A percentile compares a stretch with the other conserved stretches of the same genome.
These are phyloP conservation scores for Phylloporus rhodoxanthus DNA, from an alignment of 768 basidiomycete species.

Conservation along the genomic window DNA sequence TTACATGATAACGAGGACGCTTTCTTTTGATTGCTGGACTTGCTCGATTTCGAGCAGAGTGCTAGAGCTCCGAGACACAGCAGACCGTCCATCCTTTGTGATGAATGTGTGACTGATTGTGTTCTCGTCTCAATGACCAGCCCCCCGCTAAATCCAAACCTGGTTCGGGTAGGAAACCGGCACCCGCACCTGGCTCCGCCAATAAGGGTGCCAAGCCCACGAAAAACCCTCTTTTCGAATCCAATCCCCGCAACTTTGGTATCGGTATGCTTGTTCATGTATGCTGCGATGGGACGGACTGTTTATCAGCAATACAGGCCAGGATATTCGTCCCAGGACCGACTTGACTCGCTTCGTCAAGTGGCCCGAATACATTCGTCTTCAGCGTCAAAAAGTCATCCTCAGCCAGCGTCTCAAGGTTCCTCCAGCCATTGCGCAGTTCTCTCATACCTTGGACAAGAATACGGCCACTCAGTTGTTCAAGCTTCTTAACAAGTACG, in stretches of 20 bases:
- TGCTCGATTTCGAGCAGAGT: conserved; percentile 28
- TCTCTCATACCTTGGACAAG: conserved; percentile 97
- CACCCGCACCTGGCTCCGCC: conserved; percentile 76
- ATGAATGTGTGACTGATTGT: conserved; percentile 34
- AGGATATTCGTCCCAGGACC: conserved; percentile 83
- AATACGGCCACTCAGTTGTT: conserved; percentile 98
- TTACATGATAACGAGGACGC: conserved; percentile 35
- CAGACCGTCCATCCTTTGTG: conserved; percentile 23
- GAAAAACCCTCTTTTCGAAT: conserved; percentile 97
- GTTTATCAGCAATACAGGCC: conserved; percentile 48
- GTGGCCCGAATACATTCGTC: conserved; percentile 98
- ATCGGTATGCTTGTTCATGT: conserved; percentile 58
- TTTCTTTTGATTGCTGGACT: conserved; percentile 38
- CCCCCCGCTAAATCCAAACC: conserved; percentile 58
- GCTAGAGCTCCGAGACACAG: conserved; percentile 51
- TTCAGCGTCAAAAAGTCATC: conserved; percentile 98
- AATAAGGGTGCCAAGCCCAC: conserved; percentile 66
- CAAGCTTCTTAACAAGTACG: conserved; percentile 91
- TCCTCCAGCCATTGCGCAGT: conserved; percentile 96
- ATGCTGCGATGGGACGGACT: neutral
- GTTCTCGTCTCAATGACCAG: conserved; percentile 89
- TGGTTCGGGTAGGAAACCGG: conserved; percentile 77
- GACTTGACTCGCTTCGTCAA: conserved; percentile 98
- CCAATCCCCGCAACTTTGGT: conserved; percentile 87
- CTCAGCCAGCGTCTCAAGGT: conserved; percentile 97